phyloP scores from a whole-genome alignment of 768 basidiomycete genomes.

The Russula abietina region DNA sequence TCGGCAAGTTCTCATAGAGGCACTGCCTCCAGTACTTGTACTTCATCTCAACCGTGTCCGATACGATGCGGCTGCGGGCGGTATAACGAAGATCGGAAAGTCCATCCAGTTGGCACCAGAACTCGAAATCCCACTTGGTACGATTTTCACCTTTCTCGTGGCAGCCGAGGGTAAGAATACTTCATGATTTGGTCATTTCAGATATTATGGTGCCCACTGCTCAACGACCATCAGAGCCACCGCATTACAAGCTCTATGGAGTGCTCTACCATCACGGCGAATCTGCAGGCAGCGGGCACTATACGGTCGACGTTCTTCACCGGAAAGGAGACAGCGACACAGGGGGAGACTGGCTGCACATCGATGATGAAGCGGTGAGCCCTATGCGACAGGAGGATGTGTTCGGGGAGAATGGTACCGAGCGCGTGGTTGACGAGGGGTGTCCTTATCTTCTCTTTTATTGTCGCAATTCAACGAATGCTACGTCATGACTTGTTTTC shows the following conservation, averaged over 20 bases:
- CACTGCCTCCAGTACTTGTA: constrained; percentile 75
- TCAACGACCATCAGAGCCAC: constrained; percentile 45
- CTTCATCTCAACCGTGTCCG: constrained; percentile 83
- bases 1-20: constrained; percentile 69
- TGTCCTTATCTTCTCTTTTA: no score
- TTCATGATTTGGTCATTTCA: neutral
- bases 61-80: constrained; percentile 69
- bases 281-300: constrained; percentile 89
- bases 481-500: no score
- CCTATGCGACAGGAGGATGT: no score
- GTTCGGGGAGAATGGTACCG: no score
- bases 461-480: no score
- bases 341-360: no score
- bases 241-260: constrained; percentile 74
- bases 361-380: no score
- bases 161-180: neutral
- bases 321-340: constrained; percentile 48
- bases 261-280: constrained; percentile 91
- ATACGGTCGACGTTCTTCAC: constrained; percentile 85
- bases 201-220: constrained; percentile 27
- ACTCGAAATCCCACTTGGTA: constrained; percentile 68
- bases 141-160: constrained; percentile 18
- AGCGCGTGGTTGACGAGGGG: no score
- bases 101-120: constrained; percentile 71
- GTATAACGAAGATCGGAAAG: constrained; percentile 83